A percentile compares a stretch with the other conserved stretches of the same genome.
phyloP scores from a whole-genome alignment of 768 basidiomycete genomes.

The Suillus americanus region DNA sequence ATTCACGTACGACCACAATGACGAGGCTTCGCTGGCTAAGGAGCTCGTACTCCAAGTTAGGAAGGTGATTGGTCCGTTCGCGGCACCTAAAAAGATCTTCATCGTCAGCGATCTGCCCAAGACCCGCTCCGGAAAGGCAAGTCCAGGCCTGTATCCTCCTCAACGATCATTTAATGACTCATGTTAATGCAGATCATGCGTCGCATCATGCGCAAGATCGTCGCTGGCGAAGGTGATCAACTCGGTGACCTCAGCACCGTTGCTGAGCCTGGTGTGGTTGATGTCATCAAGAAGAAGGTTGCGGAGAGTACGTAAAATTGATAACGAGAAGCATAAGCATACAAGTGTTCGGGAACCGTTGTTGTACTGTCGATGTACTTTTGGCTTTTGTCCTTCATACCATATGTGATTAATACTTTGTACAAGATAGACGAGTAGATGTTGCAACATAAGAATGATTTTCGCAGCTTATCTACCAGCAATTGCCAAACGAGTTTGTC shows the following conservation, averaged over 20 bases:
- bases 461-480: not conserved
- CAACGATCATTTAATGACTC: not conserved
- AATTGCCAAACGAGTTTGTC: not conserved
- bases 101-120: constrained; percentile 87
- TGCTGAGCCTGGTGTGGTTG: constrained; percentile 86
- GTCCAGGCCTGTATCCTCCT: not conserved
- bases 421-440: not conserved
- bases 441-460: not conserved
- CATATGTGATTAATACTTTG: not conserved
- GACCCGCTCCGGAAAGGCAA: constrained; percentile 88
- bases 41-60: constrained; percentile 94
- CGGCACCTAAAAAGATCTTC: constrained; percentile 91
- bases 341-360: not conserved
- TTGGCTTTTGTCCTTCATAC: not conserved
- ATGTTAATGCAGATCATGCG: constrained; percentile 72
- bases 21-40: constrained; percentile 74
- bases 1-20: constrained; percentile 68
- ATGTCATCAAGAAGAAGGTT: constrained; percentile 80
- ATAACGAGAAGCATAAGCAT: not conserved
- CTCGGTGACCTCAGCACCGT: constrained; percentile 93
- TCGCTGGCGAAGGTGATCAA: constrained; percentile 91
- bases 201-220: constrained; percentile 94
- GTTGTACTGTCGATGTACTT: not conserved
- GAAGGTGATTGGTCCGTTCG: constrained; percentile 97
- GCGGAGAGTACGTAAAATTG: constrained; percentile 37